Base-by-base conservation (phyloP, 208 protist genomes). In the Angomonas deanei region DNA sequence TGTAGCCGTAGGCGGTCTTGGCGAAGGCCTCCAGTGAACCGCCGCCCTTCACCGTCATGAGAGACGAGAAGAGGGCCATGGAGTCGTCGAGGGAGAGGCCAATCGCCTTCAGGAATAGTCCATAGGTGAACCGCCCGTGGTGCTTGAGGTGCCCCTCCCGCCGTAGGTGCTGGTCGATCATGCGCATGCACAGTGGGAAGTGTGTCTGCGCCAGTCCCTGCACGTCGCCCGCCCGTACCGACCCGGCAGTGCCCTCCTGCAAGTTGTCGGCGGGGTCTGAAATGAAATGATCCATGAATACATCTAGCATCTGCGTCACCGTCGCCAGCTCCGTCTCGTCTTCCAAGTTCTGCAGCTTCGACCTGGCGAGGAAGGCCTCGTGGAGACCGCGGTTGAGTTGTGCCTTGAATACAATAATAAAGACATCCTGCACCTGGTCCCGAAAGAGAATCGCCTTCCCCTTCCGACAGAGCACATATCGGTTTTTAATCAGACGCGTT, bases 131-230 rank as follows among this genome's bases (percentile, higher is more conserved):
- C 30, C 92, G 82, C 36, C 92, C 89, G 70, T 93, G 74, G 74
- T 94, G 89, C 64, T 96, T 97, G 26, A 97, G 75, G 62, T 97
- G 88, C 2, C 86, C 84, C 36, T 89, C 83, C 19, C 77, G 73
- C 26, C 86, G 79, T 62, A 97, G 72, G 57, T 93, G 86, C 31
- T 67, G 53, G 72, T 97, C 87, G 15, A 96, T 67, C 59, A 82
- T 80, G 17, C 86, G 79, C 92, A 97, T 97, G 76, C 92, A 97
- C 19, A 85, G 78, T n/a, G 92, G 89, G 63, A 96, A 95, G 71
- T 97, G 92, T 27, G 77, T 82, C 64, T 88, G 76, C 8, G 92
- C 84, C 10, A 94, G 72, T 17, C 75, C 54, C 49, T 78, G 81
- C 30, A 97, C 86, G 63, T 97, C 91, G 26, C 80, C 76, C 6